Percentiles rank a stretch among this genome's conserved stretches.
Conservation (phyloP, 768 basidiomycete species). For the Tricholomella constricta region DNA sequence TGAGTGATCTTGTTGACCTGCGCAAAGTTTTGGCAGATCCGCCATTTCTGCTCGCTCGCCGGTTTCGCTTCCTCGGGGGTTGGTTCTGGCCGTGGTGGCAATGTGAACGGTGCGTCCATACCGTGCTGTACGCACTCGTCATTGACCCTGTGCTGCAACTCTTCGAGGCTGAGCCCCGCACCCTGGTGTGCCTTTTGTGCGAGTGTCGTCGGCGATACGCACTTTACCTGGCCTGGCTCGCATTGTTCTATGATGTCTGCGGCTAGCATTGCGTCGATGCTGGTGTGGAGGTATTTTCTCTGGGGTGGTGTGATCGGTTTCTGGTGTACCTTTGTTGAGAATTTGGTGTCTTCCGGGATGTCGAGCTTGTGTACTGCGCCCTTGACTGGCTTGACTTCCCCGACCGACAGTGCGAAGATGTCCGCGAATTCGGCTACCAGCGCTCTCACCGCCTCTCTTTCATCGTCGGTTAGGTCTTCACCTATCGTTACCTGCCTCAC, state of each 20-base stretch:
- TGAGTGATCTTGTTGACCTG: constrained; percentile 26
- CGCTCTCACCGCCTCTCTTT: constrained; percentile 22
- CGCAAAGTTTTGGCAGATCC: constrained; percentile 44
- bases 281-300: constrained; percentile 27
- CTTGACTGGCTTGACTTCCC: constrained; percentile 35
- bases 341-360: constrained; percentile 27
- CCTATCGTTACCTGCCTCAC: constrained; percentile 27
- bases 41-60: constrained; percentile 6
- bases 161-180: constrained; percentile 29
- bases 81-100: constrained; percentile 21
- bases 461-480: constrained; percentile 24
- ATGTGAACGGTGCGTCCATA: constrained; percentile 17
- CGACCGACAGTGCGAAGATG: constrained; percentile 38
- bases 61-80: neutral
- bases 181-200: constrained; percentile 21
- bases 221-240: too few relatives aligned
- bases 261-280: constrained; percentile 22
- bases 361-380: constrained; percentile 35
- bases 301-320: constrained; percentile 33
- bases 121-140: constrained; percentile 31
- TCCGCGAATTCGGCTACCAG: constrained; percentile 36
- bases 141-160: constrained; percentile 35
- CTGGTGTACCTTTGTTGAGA: constrained; percentile 35
- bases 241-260: too few relatives aligned
- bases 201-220: too few relatives aligned